Evolutionary conservation across 768 basidiomycete genomes (phyloP).

Genomic region (Serendipita sp.): DNA sequence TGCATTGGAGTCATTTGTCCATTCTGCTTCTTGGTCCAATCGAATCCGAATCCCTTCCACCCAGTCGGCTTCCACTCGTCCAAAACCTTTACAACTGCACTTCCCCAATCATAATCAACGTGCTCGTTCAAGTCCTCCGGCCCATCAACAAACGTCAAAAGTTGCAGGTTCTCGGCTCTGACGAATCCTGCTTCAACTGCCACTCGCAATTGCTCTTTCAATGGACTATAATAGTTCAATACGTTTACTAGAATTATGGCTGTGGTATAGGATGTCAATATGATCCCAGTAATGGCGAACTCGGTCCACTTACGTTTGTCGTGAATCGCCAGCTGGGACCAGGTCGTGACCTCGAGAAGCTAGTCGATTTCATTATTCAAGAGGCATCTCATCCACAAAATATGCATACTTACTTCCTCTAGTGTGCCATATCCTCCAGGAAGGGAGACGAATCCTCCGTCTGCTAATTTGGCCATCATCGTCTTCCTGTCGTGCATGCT

Average conservation of each 20-base stretch:
- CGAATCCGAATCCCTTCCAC: slow-evolving; percentile 8
- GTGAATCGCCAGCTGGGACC: slow-evolving; percentile 85
- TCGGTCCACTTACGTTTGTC: slow-evolving; percentile 43
- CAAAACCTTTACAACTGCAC: slow-evolving; percentile 45
- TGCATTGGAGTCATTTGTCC: background rate
- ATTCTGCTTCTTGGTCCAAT: slow-evolving; percentile 10
- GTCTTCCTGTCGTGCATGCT: slow-evolving; percentile 84
- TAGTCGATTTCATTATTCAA: slow-evolving; percentile 16
- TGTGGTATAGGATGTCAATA: slow-evolving; percentile 17
- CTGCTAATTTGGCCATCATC: slow-evolving; percentile 67
- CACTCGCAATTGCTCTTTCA: slow-evolving; percentile 55
- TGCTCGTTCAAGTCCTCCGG: slow-evolving; percentile 37
- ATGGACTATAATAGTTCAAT: slow-evolving; percentile 60
- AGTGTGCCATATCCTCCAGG: slow-evolving; percentile 93
- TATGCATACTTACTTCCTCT: slow-evolving; percentile 51
- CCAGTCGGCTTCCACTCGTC: slow-evolving; percentile 35
- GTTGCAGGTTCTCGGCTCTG: slow-evolving; percentile 33
- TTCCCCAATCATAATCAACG: slow-evolving; percentile 60
- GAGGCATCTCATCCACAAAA: background rate
- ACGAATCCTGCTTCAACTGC: slow-evolving; percentile 65
- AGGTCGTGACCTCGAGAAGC: slow-evolving; percentile 85
- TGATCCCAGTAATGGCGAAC: slow-evolving; percentile 7
- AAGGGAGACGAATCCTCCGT: slow-evolving; percentile 65
- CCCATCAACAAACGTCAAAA: slow-evolving; percentile 65
- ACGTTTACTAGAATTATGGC: slow-evolving; percentile 83